Evolutionary conservation across 441 rosid species (phyloP), one percentile per base, ranked within the genome.

Genomic region (Biscutella laevigata): DNA sequence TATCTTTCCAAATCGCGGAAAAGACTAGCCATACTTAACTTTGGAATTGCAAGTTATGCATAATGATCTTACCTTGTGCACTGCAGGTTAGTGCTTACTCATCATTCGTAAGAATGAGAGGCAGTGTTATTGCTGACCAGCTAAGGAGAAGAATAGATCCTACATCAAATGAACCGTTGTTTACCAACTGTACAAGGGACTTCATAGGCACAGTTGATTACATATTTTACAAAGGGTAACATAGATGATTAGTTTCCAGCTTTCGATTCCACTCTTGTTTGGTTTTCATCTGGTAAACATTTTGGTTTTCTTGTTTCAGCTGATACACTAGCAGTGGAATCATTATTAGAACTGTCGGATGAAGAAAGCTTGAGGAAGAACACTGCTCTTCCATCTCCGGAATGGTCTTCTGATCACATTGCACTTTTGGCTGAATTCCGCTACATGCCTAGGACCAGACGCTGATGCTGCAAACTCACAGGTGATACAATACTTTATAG

Each of bases 341-440:
- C 94, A 13, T 67, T 87, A 61, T 59, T 87, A 77, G 96, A 87
- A 74, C 85, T 88, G 42, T 61, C 85, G 82, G 91, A 82, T 66
- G 96, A 88, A 70, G 96, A 82, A 60, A 79, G 87, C 79, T 76
- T 88, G 76, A 81, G 88, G 70, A 88, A 88, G 67, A 89, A 88
- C 70, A 88, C 94, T 4, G 96, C 88, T 25, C 96, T 88, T 76
- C 96, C 94, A 41, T 88, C n/a, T n/a, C n/a, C n/a, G n/a, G n/a
- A n/a, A n/a, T n/a, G n/a, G n/a, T n/a, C n/a, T n/a, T n/a, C n/a
- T 11, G 91, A 84, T 82, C 94, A 88, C 64, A 77, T 77, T 62
- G 94, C 96, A 45, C 91, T 88, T 20, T 63, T 84, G 62, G 94
- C 91, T 1, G 94, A 85, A 70, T 88, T 88, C 70, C 87, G 87